A percentile compares a stretch with the other conserved stretches of the same genome.
Conservation (phyloP, 768 basidiomycete species). For the Mycena pura region DNA sequence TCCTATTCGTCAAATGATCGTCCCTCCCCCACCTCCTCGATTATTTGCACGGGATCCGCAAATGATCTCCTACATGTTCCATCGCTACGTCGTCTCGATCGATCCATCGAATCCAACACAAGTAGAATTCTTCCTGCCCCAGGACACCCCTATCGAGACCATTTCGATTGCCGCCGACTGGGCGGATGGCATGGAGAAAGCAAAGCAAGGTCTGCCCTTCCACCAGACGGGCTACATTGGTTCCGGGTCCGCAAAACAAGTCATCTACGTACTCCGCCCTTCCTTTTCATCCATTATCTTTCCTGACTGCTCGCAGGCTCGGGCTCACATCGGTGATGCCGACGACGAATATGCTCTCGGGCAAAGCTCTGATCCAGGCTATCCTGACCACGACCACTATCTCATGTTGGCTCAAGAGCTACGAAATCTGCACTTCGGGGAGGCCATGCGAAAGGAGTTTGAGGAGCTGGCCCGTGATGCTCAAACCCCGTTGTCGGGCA, state of each 20-base stretch:
- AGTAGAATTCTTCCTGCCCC: background rate
- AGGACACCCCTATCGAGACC: background rate
- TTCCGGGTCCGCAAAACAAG: constrained; percentile 16
- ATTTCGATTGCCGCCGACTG: constrained; percentile 9
- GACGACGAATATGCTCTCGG: constrained; percentile 29
- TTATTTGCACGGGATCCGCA: background rate
- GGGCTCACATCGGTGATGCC: constrained; percentile 11
- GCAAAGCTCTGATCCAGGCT: background rate
- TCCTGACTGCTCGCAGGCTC: background rate
- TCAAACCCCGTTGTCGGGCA: background rate
- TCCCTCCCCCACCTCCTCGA: too few species aligned
- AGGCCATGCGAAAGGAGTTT: constrained; percentile 16
- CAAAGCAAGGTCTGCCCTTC: background rate
- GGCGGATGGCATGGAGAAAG: background rate
- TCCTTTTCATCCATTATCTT: background rate
- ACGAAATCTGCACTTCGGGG: constrained; percentile 22
- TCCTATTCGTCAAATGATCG: background rate
- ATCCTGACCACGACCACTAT: background rate
- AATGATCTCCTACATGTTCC: background rate
- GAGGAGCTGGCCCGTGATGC: background rate
- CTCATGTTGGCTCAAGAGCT: constrained; percentile 15
- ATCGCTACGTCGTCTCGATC: background rate
- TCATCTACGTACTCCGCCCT: constrained; percentile 26
- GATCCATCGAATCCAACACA: too few species aligned
- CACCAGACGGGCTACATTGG: constrained; percentile 23